Base-by-base conservation (phyloP, 2,329 filamentous ascomycete genomes). In the Botrytis aclada region DNA sequence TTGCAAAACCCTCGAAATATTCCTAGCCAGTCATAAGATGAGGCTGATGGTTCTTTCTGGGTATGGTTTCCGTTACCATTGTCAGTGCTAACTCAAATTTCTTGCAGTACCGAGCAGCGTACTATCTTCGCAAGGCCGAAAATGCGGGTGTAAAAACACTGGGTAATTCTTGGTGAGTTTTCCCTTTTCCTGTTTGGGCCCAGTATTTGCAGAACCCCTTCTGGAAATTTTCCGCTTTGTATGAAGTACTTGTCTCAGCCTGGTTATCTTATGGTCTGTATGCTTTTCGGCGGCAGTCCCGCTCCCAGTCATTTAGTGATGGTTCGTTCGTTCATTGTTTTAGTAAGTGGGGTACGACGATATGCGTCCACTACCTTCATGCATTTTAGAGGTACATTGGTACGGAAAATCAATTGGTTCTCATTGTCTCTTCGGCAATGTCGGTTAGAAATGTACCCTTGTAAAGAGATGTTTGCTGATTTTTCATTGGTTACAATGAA, bases 111-210 rank as follows among this genome's bases (percentile, higher is more conserved):
- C 88, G 87, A 78, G 88, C 96, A 79, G 95, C 96, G 77, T 93
- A 92, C 83, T 98, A 98, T 84, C 94, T 97, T 82, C 93, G 95
- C 80, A 87, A 95, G 80, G 95, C 96, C 54, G 96, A 98, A 84
- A 87, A 93, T 80, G 93, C 91, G 81, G 95, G 95, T 69, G 92
- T 91, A 83, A 98, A 97, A 85, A 94, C 90, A 72, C 85, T 98
- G 76, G 96, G 96, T 75, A 98, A 98, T 84, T 92, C 93, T 79
- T 99, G 96, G 95, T 98, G 90, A 83, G 93, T 73, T 69, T 60
- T 74, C 74, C 70, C 74, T 77, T 75, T 70, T 66, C 37, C 32
- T 43, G 43, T 45, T 20, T 39, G 37, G 37, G 56, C 32, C 65
- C 41, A 43, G 25, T 37, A 65, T 34, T 12, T 69, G 18, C 22